These are phyloP conservation scores for Ceratobasidium sp. DNA, from an alignment of 1,284 basidiomycete species.

Conservation along the genomic window DNA sequence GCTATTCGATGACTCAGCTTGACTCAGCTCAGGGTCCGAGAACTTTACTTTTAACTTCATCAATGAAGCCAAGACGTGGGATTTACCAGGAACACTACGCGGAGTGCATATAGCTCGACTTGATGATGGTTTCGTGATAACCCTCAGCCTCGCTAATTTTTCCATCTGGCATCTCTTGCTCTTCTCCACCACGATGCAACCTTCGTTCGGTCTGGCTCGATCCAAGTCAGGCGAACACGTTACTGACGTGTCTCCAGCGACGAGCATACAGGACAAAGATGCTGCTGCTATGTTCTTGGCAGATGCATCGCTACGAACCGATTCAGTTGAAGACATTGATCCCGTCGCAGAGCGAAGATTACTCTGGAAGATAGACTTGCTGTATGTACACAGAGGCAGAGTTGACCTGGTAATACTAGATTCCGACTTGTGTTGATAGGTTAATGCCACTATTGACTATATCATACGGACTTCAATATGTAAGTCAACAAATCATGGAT, in stretches of 20 bases:
- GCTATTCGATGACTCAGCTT: conserved; percentile 24
- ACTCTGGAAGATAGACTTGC: conserved; percentile 55
- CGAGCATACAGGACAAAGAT: conserved; percentile 39
- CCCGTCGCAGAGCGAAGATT: conserved; percentile 51
- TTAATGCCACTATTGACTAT: conserved; percentile 61
- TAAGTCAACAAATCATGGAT: conserved; percentile 26
- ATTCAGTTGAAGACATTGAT: conserved; percentile 4
- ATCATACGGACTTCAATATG: conserved; percentile 61
- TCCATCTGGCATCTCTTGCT: background rate
- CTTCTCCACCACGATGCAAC: conserved; percentile 25
- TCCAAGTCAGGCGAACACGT: conserved; percentile 17
- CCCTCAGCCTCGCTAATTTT: conserved; percentile 11
- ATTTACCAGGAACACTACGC: background rate
- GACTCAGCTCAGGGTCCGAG: conserved; percentile 39
- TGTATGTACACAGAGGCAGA: conserved; percentile 47
- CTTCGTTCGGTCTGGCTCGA: conserved; percentile 9
- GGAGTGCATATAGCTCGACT: conserved; percentile 32
- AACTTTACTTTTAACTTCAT: conserved; percentile 8
- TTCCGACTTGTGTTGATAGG: conserved; percentile 3
- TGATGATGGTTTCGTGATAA: conserved; percentile 42
- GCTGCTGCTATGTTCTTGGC: conserved; percentile 41
- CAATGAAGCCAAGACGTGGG: conserved; percentile 6
- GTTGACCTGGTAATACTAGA: background rate
- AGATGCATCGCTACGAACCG: conserved; percentile 1
- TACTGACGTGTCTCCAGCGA: conserved; percentile 10